These are phyloP conservation scores for Immersiella caudata DNA, from an alignment of 495 filamentous ascomycete genomes.

Conservation along the genomic window DNA sequence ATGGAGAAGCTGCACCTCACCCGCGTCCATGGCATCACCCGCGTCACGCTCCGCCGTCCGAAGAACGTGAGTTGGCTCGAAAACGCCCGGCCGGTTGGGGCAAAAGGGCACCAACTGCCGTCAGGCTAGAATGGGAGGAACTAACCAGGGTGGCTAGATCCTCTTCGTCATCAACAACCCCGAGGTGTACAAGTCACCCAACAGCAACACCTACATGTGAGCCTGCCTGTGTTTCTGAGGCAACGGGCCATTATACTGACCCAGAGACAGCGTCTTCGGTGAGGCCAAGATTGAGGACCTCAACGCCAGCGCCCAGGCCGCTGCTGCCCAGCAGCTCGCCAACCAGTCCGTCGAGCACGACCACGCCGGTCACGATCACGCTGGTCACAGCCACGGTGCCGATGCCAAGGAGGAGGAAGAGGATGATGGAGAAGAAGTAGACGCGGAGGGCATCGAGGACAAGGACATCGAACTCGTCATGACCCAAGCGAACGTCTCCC, in stretches of 20 bases:
- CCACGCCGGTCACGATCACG: slow-evolving; percentile 67
- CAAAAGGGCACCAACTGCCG: neutral
- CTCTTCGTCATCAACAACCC: slow-evolving; percentile 99
- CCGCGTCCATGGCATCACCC: slow-evolving; percentile 94
- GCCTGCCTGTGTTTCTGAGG: slow-evolving; percentile 32
- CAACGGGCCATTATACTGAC: neutral
- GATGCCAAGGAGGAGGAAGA: slow-evolving; percentile 84
- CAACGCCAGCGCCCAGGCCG: slow-evolving; percentile 94
- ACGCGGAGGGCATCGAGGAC: slow-evolving; percentile 88
- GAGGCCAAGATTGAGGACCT: slow-evolving; percentile 99
- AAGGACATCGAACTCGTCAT: slow-evolving; percentile 99
- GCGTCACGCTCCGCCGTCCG: slow-evolving; percentile 94
- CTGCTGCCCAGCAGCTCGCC: slow-evolving; percentile 88
- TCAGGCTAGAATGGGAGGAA: neutral
- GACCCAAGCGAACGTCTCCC: slow-evolving; percentile 92
- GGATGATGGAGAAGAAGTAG: slow-evolving; percentile 94
- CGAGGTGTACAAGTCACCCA: slow-evolving; percentile 97
- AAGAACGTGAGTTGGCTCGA: slow-evolving; percentile 80
- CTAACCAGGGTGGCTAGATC: slow-evolving; percentile 63
- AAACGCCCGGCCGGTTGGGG: neutral
- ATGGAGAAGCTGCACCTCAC: slow-evolving; percentile 97
- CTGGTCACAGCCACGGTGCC: slow-evolving; percentile 64
- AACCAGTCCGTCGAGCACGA: slow-evolving; percentile 72
- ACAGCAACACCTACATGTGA: slow-evolving; percentile 99
- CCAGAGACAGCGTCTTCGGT: slow-evolving; percentile 82